Conservation (phyloP, 2,329 filamentous ascomycete species). For the Pyricularia pennisetigena region DNA sequence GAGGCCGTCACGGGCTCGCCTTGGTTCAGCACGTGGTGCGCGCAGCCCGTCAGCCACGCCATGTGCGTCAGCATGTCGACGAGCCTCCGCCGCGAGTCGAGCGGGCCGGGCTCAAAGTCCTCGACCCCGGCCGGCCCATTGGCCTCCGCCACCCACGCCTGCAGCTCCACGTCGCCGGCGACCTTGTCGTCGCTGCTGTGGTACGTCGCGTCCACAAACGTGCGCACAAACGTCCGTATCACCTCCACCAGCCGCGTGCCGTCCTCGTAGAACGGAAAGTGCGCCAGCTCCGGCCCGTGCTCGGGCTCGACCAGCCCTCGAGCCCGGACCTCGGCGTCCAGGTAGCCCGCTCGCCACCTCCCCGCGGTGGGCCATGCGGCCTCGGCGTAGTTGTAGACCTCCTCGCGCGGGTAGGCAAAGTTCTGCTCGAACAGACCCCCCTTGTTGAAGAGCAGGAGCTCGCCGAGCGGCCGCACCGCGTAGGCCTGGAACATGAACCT, state of each 20-base stretch:
- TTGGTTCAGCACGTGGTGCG: slow-evolving; percentile 32
- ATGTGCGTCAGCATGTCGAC: slow-evolving; percentile 30
- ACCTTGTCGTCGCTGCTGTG: slow-evolving; percentile 17
- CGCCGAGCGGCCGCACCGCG: slow-evolving; percentile 17
- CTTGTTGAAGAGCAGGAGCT: slow-evolving; percentile 15
- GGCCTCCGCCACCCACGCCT: slow-evolving; percentile 32
- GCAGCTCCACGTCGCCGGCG: slow-evolving; percentile 27
- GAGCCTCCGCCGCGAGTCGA: slow-evolving; percentile 17
- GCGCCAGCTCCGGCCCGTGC: slow-evolving; percentile 24
- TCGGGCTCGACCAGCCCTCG: slow-evolving; percentile 29
- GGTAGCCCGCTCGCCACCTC: slow-evolving; percentile 26
- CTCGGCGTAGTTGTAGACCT: slow-evolving; percentile 17
- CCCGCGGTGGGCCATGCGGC: slow-evolving; percentile 20
- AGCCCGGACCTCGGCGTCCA: slow-evolving; percentile 23
- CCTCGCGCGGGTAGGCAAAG: slow-evolving; percentile 19
- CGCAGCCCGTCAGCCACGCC: slow-evolving; percentile 6
- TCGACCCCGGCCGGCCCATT: slow-evolving; percentile 22
- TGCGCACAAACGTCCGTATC: slow-evolving; percentile 25
- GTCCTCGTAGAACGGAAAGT: slow-evolving; percentile 35
- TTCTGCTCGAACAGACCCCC: slow-evolving; percentile 21
- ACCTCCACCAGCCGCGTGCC: slow-evolving; percentile 23
- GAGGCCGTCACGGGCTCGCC: slow-evolving; percentile 25
- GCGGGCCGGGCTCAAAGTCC: slow-evolving; percentile 27
- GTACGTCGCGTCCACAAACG: slow-evolving; percentile 36
- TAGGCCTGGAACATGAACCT: slow-evolving; percentile 21